Evolutionary conservation across 345 rosid species (phyloP), one percentile per base, ranked within the genome.

Genomic region (Citrus unshiu): DNA sequence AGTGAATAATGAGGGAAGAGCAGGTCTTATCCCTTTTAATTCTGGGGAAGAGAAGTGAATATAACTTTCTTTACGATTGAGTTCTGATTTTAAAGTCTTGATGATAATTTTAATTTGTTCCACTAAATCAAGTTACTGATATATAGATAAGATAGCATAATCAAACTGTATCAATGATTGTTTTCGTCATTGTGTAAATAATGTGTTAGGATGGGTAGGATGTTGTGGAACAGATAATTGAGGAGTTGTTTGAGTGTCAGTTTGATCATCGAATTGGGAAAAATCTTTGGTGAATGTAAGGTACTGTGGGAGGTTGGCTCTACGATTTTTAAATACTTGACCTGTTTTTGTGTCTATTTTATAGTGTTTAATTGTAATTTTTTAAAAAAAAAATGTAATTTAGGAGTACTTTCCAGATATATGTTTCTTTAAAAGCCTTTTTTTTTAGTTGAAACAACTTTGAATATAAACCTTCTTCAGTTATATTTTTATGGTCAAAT

Each of bases 221-320:
- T 74, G 24, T 39, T 37, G 18, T 75, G 64, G 10, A 57, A 24
- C 78, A 95, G 96, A 90, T 95, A 64, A 90, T 93, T 68, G 95
- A 93, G 87, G 83, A 89, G 78, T 93, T 91, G 77, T 95, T 88
- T 71, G 86, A 90, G 80, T 95, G 99, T 84, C 98, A 93, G 84
- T 43, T 71, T 18, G 97, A 92, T 60, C 97, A 95, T 85, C 97
- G 96, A 0, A 68, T 91, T 43, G 89, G 85, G 32, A 95, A 93
- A 81, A 81, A 89, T 95, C 87, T 90, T 92, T 2, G 98, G 98
- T 37, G 86, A 92, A 7, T 93, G 96, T 74, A 93, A 62, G 35
- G 21, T 62, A 18, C 32, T 4, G 37, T 62, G 67, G 65, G 35
- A 62, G 67, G 30, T 29, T 13, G 64, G 37, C 19, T 18, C 21